A percentile compares a stretch with the other conserved stretches of the same genome.
phyloP scores from a whole-genome alignment of 192 early-diverging fungal species.

The Coemansia sp. region DNA sequence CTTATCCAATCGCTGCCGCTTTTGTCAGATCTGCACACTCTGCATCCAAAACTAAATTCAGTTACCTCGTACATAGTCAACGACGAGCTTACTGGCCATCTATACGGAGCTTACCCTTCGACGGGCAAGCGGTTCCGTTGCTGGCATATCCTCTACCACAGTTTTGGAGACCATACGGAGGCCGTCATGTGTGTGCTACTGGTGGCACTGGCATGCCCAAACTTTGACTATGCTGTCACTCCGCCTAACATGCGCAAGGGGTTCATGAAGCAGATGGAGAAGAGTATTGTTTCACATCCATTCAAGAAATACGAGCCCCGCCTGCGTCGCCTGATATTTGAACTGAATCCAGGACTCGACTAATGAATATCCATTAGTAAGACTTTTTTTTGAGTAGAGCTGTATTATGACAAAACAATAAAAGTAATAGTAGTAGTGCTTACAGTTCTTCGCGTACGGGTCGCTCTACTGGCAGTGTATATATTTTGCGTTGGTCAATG shows the following conservation, averaged over 20 bases:
- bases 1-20: background rate
- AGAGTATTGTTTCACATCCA: background rate
- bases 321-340: background rate
- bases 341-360: background rate
- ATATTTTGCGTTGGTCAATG: conserved; percentile 10
- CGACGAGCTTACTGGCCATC: background rate
- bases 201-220: background rate
- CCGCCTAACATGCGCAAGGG: background rate
- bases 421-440: too few relatives aligned
- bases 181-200: background rate
- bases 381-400: too few relatives aligned
- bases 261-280: background rate
- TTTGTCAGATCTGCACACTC: background rate
- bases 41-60: background rate
- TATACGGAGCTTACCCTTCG: background rate
- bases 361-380: too few relatives aligned
- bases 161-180: background rate
- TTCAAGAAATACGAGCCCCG: background rate
- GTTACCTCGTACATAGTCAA: background rate
- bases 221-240: background rate
- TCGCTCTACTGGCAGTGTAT: conserved; percentile 21
- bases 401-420: background rate
- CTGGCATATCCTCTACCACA: background rate
- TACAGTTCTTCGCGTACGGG: conserved; percentile 23
- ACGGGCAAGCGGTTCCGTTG: background rate